phyloP scores from a whole-genome alignment of 2,329 filamentous ascomycete species.

The Xylaria sp. region DNA sequence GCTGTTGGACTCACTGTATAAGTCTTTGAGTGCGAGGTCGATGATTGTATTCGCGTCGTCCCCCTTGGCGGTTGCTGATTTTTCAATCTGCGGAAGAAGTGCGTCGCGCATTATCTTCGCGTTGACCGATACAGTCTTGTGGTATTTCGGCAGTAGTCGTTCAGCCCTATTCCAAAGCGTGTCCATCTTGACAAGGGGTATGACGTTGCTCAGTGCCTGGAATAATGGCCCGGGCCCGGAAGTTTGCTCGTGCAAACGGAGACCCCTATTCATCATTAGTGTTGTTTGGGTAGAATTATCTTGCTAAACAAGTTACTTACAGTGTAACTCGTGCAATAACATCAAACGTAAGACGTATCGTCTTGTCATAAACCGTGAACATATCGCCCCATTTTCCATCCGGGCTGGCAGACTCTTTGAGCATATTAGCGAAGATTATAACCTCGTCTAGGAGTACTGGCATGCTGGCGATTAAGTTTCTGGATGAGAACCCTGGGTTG shows the following conservation, averaged over 20 bases:
- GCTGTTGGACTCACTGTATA: too few relatives aligned
- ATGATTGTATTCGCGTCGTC: not conserved
- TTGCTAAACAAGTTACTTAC: slow-evolving; percentile 16
- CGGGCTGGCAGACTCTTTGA: slow-evolving; percentile 6
- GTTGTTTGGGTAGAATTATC: not conserved
- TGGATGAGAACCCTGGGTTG: slow-evolving; percentile 21
- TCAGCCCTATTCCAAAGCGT: not conserved
- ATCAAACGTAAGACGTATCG: slow-evolving; percentile 23
- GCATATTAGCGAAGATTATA: slow-evolving; percentile 14
- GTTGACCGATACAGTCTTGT: not conserved
- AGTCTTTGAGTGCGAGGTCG: not conserved
- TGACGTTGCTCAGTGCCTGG: not conserved
- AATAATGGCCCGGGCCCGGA: not conserved
- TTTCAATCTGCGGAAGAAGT: not conserved
- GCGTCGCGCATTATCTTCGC: not conserved
- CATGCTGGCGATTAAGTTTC: not conserved
- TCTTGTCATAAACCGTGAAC: slow-evolving; percentile 24
- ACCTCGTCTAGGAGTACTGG: slow-evolving; percentile 22
- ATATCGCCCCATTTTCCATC: slow-evolving; percentile 12
- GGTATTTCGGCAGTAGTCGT: not conserved
- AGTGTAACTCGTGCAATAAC: slow-evolving; percentile 24
- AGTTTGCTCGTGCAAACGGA: not conserved
- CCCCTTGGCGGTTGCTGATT: not conserved
- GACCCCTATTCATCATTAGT: not conserved
- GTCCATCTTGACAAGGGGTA: not conserved